Base-by-base conservation (phyloP, 768 basidiomycete species). In the Myochromella boudieri region DNA sequence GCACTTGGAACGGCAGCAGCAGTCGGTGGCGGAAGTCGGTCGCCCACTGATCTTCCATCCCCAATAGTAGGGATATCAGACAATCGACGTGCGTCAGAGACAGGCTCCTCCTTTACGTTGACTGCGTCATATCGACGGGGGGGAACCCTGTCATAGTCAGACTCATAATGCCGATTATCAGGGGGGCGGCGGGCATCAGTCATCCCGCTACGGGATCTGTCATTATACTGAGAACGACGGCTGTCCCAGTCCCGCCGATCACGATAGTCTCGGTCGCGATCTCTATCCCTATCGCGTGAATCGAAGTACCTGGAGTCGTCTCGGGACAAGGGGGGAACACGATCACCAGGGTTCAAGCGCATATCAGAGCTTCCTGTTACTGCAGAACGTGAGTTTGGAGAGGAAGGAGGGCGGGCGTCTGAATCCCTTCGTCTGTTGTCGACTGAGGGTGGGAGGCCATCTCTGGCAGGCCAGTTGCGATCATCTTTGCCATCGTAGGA, bases 141-240 rank as follows among this genome's bases (percentile, higher is more conserved):
- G 49, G 59, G 55, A 15, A 39, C 43, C 50, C 49, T 52, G 28
- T 62, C 63, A 49, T 73, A 70, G n/a, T 68, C 64, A 6, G 74
- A 66, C 15, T 79, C 75, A 49, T 74, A 77, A 37, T 77, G 75
- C 21, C 77, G 70, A 40, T 69, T 67, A 39, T 77, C 76, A 40
- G 71, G 68, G 20, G 71, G 72, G 34, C 74, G 62, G 14, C 73
- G 71, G 17, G 60, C 57, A 51, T 70, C 56, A 54, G 68, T 45
- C 41, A 50, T 45, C n/a, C n/a, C n/a, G 26, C 56, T 53, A 20
- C 57, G 54, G 40, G 45, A 57, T 29, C 58, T 52, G 25, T 60
- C 50, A 59, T 64, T n/a, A n/a, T n/a, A 57, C 60, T 66, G 48
- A 64, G 68, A 46, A 62, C 71, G 51, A 68, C 74, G 36, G 66